Conservation (phyloP, 2,329 filamentous ascomycete genomes). For the Colletotrichum salicis region DNA sequence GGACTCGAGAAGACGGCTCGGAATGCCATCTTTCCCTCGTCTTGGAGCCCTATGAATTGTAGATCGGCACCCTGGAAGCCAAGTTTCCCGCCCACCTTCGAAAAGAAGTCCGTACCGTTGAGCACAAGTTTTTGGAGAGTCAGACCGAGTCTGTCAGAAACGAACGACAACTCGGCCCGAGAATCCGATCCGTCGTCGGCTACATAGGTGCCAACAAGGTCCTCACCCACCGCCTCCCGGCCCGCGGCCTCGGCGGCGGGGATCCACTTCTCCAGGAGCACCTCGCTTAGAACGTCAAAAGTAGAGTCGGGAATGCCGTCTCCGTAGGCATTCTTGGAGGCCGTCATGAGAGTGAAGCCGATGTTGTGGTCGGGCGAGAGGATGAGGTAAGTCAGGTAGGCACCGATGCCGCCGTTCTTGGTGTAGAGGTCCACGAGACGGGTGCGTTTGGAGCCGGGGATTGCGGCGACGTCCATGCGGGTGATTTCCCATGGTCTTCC, state of each 20-base stretch:
- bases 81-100: background rate
- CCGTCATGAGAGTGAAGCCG: constrained; percentile 42
- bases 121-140: background rate
- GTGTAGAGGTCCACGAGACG: constrained; percentile 43
- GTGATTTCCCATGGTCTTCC: constrained; percentile 39
- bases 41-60: constrained; percentile 6
- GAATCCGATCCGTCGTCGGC: background rate
- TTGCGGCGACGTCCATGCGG: constrained; percentile 32
- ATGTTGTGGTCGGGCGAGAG: constrained; percentile 39
- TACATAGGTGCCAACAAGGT: constrained; percentile 36
- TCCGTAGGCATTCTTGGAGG: constrained; percentile 30
- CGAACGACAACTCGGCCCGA: background rate
- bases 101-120: constrained; percentile 10
- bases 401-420: constrained; percentile 41
- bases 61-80: constrained; percentile 7
- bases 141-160: background rate
- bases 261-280: constrained; percentile 29
- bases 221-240: constrained; percentile 34
- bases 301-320: constrained; percentile 29
- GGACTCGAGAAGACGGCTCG: constrained; percentile 1
- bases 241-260: constrained; percentile 39
- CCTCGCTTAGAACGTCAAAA: constrained; percentile 36
- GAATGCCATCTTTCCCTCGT: background rate
- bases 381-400: constrained; percentile 40
- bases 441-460: constrained; percentile 38